Evolutionary conservation across 2,329 filamentous ascomycete species (phyloP).

Genomic region (Drechslera avenae): DNA sequence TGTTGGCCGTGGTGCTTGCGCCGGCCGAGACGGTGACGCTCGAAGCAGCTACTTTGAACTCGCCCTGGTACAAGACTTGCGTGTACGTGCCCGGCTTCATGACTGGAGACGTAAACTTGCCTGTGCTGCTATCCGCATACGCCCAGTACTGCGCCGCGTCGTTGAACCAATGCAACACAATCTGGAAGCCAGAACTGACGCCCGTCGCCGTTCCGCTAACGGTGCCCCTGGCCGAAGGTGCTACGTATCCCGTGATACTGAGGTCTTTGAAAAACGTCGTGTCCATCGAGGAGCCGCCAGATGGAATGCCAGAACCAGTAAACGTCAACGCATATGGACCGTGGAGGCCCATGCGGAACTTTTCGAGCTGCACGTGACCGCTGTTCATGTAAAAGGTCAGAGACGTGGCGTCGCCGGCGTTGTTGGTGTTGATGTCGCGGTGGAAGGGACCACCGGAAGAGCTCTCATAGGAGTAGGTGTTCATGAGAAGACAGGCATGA

Average conservation of each 20-base stretch:
- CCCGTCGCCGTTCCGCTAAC: conserved; percentile 67
- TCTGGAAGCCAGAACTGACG: conserved; percentile 56
- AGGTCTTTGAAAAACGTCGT: conserved; percentile 65
- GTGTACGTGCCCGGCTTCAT: conserved; percentile 73
- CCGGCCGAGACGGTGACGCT: conserved; percentile 57
- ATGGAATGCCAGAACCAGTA: conserved; percentile 62
- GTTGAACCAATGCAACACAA: conserved; percentile 70
- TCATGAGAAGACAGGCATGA: conserved; percentile 66
- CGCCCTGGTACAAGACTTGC: conserved; percentile 68
- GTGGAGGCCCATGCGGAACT: conserved; percentile 66
- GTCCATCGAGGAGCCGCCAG: conserved; percentile 51
- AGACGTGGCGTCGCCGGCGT: conserved; percentile 61
- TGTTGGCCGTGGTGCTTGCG: conserved; percentile 55
- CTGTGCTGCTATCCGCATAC: conserved; percentile 57
- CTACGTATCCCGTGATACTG: conserved; percentile 62
- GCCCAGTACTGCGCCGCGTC: conserved; percentile 68
- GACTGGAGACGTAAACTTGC: conserved; percentile 65
- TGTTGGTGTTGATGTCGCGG: conserved; percentile 68
- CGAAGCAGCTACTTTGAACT: conserved; percentile 60
- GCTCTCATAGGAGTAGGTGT: conserved; percentile 61
- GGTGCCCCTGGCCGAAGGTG: conserved; percentile 61
- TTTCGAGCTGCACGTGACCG: conserved; percentile 63
- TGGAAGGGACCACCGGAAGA: conserved; percentile 69
- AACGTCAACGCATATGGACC: conserved; percentile 69
- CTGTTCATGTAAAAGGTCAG: conserved; percentile 74